These are phyloP conservation scores for Entrophospora sp. DNA, from an alignment of 192 early-diverging fungal genomes.

Conservation along the genomic window DNA sequence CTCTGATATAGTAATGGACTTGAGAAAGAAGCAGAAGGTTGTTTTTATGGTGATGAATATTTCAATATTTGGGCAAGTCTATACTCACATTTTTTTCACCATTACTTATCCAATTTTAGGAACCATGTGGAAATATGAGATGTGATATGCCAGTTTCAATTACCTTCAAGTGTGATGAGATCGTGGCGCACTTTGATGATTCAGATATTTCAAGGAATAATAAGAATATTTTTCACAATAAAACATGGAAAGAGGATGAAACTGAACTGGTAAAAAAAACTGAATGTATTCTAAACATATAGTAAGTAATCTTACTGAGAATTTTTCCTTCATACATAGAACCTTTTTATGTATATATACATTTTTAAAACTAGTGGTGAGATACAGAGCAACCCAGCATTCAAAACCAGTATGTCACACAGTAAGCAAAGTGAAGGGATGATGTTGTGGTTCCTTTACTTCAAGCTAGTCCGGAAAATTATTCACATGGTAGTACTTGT, in stretches of 20 bases:
- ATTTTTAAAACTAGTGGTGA: background rate
- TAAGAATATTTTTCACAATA: background rate
- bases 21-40: too few species aligned
- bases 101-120: too few species aligned
- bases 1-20: too few species aligned
- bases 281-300: background rate
- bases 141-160: background rate
- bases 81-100: background rate
- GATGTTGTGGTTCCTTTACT: background rate
- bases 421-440: background rate
- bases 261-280: background rate
- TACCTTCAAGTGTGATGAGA: background rate
- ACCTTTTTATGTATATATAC: background rate
- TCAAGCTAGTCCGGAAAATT: background rate
- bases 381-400: background rate
- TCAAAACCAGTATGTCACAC: background rate
- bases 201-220: background rate
- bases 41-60: too few species aligned
- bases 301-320: conserved; percentile 1
- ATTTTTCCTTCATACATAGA: too few species aligned
- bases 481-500: background rate
- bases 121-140: background rate
- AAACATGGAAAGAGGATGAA: conserved; percentile 4
- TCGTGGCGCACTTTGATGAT: background rate
- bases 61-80: too few species aligned